A percentile compares a stretch with the other conserved stretches of the same genome.
phyloP scores from a whole-genome alignment of 2,329 filamentous ascomycete genomes.

The Epichloe gansuensis region DNA sequence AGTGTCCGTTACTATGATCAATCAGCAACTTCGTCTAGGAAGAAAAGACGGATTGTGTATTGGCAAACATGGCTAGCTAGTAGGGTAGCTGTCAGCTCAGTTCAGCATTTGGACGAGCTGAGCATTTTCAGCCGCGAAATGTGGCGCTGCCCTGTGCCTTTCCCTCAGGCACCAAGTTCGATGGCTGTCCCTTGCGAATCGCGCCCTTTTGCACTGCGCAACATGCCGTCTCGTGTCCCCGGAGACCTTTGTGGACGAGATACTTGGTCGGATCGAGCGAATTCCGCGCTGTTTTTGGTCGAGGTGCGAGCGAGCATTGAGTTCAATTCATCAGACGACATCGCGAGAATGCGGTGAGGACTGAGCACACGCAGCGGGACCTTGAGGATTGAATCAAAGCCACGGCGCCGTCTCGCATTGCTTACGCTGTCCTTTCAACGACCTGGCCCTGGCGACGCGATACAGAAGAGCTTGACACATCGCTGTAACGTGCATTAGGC shows the following conservation, averaged over 20 bases:
- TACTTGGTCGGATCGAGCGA: neutral
- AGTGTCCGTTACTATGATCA: no score
- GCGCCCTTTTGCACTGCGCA: neutral
- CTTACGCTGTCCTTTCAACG: no score
- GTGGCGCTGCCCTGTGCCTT: neutral
- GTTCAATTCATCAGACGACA: neutral
- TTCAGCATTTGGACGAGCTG: neutral
- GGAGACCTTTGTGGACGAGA: neutral
- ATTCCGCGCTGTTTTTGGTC: neutral
- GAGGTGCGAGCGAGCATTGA: neutral
- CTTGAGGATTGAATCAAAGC: neutral
- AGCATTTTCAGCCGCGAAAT: conserved; percentile 3
- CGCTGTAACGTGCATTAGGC: neutral
- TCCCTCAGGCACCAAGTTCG: neutral
- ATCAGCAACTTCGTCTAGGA: no score
- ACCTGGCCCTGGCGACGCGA: no score
- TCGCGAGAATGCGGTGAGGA: neutral
- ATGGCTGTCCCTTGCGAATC: neutral
- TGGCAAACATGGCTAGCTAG: neutral
- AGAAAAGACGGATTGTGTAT: no score
- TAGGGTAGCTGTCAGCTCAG: neutral
- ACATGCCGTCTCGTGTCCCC: neutral
- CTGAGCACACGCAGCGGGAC: neutral
- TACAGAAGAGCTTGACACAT: neutral
- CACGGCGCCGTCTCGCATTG: neutral